Percentiles rank a stretch among this genome's conserved stretches.
Conservation (phyloP, 2,329 filamentous ascomycete genomes). For the Myrmaecium sp. region DNA sequence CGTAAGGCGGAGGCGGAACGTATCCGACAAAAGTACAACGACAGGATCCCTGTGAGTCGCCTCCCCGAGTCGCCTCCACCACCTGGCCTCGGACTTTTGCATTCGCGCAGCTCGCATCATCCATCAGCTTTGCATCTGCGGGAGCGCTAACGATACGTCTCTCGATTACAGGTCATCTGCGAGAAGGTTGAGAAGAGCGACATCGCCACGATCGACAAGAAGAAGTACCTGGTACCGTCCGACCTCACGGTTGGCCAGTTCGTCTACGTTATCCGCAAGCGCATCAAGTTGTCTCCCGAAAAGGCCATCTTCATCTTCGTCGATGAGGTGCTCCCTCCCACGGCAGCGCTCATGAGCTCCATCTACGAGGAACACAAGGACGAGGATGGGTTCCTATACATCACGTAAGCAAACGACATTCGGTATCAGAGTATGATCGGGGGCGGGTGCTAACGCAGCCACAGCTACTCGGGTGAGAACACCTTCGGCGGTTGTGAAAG, state of each 20-base stretch:
- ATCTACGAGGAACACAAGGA: constrained; percentile 99
- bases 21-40: constrained; percentile 96
- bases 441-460: constrained; percentile 1
- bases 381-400: constrained; percentile 84
- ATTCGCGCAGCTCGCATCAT: constrained; percentile 2
- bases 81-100: constrained; percentile 1
- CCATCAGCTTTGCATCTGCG: constrained; percentile 9
- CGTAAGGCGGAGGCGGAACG: constrained; percentile 99
- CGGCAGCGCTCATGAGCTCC: constrained; percentile 94
- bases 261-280: constrained; percentile 99
- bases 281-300: constrained; percentile 97
- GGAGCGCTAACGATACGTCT: constrained; percentile 4
- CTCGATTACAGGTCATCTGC: constrained; percentile 66
- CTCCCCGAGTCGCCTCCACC: constrained; percentile 6
- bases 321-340: constrained; percentile 91
- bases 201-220: constrained; percentile 99
- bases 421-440: not conserved
- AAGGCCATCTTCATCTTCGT: constrained; percentile 99
- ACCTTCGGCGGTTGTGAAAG: constrained; percentile 92
- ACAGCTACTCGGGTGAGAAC: constrained; percentile 91
- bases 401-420: constrained; percentile 73
- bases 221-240: constrained; percentile 97
- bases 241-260: constrained; percentile 98
- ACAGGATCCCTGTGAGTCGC: constrained; percentile 82
- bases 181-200: constrained; percentile 99